Percentiles rank a stretch among this genome's conserved stretches.
Evolutionary conservation across 192 early-diverging fungal species (phyloP).

Genomic region (Dissophora ornata): DNA sequence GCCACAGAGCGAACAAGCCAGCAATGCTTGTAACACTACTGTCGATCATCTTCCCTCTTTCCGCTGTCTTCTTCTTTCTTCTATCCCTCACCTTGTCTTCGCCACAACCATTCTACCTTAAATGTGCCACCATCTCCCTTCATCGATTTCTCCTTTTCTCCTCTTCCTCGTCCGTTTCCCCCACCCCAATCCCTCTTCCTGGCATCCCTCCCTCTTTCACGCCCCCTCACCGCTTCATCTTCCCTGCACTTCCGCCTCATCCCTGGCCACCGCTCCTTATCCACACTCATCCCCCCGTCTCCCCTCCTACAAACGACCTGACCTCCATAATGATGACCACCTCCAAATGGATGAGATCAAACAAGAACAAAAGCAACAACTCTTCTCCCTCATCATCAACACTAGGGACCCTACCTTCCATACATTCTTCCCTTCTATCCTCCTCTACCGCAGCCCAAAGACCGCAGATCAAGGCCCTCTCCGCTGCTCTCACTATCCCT

Average conservation of each 20-base stretch:
- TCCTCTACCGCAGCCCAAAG: background rate
- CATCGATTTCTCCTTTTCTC: background rate
- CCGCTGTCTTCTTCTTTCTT: background rate
- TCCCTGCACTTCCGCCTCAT: background rate
- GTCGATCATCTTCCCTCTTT: no score
- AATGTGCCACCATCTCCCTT: background rate
- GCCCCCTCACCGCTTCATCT: background rate
- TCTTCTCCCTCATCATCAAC: slow-evolving; percentile 11
- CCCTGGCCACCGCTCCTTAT: background rate
- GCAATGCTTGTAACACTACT: no score
- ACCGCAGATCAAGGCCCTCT: background rate
- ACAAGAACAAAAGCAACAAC: no score
- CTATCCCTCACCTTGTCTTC: background rate
- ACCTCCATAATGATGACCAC: slow-evolving; percentile 9
- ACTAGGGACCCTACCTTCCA: background rate
- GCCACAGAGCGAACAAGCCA: no score
- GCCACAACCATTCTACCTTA: no score
- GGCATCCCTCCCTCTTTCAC: no score
- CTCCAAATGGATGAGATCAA: slow-evolving; percentile 31
- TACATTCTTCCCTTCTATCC: no score
- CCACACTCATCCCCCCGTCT: background rate
- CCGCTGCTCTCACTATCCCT: slow-evolving; percentile 21
- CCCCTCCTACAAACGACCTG: no score
- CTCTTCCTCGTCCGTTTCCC: no score
- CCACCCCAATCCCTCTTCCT: background rate